A percentile compares a stretch with the other conserved stretches of the same genome.
These are phyloP conservation scores for Tuctoria greenei DNA, from an alignment of 176 grass and related monocot species.

Conservation along the genomic window DNA sequence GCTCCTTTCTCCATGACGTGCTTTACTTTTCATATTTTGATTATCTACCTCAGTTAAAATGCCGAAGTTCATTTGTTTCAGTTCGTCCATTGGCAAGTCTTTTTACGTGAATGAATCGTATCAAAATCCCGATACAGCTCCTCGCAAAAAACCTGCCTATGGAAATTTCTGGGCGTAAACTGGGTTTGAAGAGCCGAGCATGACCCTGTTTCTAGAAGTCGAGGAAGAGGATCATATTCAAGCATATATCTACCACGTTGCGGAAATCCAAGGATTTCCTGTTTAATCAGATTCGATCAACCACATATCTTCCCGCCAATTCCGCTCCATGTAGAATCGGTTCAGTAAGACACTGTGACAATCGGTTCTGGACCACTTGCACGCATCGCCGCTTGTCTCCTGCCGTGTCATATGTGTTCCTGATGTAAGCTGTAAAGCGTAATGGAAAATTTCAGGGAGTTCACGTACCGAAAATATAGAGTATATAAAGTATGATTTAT, in stretches of 20 bases:
- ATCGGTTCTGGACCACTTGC: no score
- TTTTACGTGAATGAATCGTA: neutral
- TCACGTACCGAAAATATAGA: no score
- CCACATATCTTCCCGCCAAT: constrained; percentile 26
- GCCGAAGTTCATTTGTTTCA: neutral
- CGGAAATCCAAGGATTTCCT: neutral
- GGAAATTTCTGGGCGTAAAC: neutral
- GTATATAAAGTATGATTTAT: no score
- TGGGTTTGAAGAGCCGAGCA: neutral
- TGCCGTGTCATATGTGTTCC: no score
- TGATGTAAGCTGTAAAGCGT: no score
- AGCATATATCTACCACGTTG: neutral
- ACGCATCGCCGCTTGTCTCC: no score
- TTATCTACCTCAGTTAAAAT: neutral
- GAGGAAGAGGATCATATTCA: neutral
- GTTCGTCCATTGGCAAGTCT: neutral
- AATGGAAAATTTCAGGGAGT: no score
- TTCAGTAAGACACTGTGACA: no score
- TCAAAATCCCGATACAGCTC: neutral
- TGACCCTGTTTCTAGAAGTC: neutral
- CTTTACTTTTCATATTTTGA: no score
- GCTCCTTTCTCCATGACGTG: neutral
- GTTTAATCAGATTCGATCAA: neutral
- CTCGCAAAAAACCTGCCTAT: no score
- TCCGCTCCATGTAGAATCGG: neutral